phyloP scores from a whole-genome alignment of 371 early-diverging fungal genomes.

The Lichtheimia corymbifera region DNA sequence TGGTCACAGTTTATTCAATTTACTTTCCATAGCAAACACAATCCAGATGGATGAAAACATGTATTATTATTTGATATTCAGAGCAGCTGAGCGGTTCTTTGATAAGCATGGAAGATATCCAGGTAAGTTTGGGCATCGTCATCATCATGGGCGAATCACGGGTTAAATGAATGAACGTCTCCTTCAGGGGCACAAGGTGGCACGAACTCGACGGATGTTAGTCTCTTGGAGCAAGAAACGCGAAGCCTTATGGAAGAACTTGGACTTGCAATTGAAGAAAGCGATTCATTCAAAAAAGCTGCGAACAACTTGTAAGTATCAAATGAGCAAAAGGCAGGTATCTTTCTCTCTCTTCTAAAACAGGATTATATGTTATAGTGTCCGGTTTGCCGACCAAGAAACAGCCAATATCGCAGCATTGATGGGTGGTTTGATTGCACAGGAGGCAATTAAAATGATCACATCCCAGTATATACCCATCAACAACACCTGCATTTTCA shows the following conservation, averaged over 20 bases:
- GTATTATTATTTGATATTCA: constrained; percentile 67
- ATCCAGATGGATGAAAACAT: constrained; percentile 45
- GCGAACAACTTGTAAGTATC: constrained; percentile 37
- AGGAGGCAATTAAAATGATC: constrained; percentile 92
- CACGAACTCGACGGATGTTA: constrained; percentile 36
- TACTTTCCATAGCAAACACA: too few species aligned
- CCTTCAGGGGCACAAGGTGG: constrained; percentile 25
- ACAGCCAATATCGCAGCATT: constrained; percentile 84
- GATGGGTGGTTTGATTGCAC: constrained; percentile 93
- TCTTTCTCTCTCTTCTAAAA: too few species aligned
- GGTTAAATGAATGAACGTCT: background rate
- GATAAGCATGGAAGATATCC: constrained; percentile 56
- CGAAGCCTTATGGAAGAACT: too few species aligned
- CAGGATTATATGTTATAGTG: constrained; percentile 39
- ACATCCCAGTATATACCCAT: constrained; percentile 92
- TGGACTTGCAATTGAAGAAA: too few species aligned
- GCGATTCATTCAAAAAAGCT: constrained; percentile 12
- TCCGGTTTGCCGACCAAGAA: constrained; percentile 77
- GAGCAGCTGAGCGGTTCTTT: constrained; percentile 75
- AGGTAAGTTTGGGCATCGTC: constrained; percentile 26
- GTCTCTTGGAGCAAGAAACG: constrained; percentile 20
- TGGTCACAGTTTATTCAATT: constrained; percentile 26
- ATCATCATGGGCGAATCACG: background rate
- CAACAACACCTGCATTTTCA: constrained; percentile 82
- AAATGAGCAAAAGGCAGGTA: background rate